These are phyloP conservation scores for Penicillium sp. DNA, from an alignment of 2,329 filamentous ascomycete genomes.

Conservation along the genomic window DNA sequence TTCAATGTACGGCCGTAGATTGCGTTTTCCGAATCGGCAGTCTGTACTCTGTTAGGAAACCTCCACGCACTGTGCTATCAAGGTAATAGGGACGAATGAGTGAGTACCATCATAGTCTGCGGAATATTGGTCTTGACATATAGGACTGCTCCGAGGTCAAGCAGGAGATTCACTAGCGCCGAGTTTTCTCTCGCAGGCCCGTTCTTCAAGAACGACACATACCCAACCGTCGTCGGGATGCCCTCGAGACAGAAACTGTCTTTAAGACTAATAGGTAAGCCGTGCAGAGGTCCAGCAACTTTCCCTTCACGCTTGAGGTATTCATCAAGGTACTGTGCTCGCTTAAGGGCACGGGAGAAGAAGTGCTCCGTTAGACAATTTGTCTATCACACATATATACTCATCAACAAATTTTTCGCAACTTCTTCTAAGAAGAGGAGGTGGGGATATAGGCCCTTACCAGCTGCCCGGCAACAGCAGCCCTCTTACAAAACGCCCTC, in stretches of 20 bases:
- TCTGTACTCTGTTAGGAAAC: conserved; percentile 33
- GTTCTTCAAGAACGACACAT: conserved; percentile 64
- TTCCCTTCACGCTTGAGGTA: conserved; percentile 46
- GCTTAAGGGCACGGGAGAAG: conserved; percentile 55
- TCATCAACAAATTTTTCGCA: neutral
- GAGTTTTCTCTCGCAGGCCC: conserved; percentile 58
- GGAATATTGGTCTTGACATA: conserved; percentile 74
- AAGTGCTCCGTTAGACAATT: conserved; percentile 60
- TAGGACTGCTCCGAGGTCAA: conserved; percentile 64
- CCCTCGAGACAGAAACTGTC: conserved; percentile 55
- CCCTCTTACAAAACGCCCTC: conserved; percentile 51
- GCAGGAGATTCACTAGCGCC: conserved; percentile 61
- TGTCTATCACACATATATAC: conserved; percentile 26
- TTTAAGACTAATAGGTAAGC: conserved; percentile 62
- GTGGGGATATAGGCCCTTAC: neutral
- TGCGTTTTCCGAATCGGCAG: conserved; percentile 57
- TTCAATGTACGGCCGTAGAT: conserved; percentile 66
- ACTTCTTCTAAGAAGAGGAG: neutral
- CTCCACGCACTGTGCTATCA: neutral
- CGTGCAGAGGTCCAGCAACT: conserved; percentile 64
- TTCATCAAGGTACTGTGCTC: conserved; percentile 55
- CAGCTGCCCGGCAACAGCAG: conserved; percentile 40
- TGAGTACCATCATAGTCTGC: conserved; percentile 47
- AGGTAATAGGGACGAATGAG: neutral
- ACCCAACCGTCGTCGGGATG: conserved; percentile 60